phyloP scores from a whole-genome alignment of 108 stramenopile genomes.

The Chaetoceros tenuissimus region DNA sequence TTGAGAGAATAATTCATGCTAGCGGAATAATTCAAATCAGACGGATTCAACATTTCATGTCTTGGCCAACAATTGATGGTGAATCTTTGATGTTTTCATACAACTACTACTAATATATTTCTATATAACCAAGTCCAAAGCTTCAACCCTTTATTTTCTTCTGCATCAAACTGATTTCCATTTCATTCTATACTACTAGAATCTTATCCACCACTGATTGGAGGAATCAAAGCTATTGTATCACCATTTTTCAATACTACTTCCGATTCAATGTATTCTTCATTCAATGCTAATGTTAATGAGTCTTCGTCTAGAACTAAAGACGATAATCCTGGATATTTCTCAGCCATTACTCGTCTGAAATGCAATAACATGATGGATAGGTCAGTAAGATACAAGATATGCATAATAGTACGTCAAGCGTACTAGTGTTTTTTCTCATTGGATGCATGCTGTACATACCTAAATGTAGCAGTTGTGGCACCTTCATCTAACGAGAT shows the following conservation, averaged over 20 bases:
- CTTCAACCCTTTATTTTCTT: too few relatives aligned
- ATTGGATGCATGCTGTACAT: constrained; percentile 2
- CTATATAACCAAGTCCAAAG: too few relatives aligned
- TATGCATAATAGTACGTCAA: not conserved
- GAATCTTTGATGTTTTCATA: too few relatives aligned
- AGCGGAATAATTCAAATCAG: too few relatives aligned
- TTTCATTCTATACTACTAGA: too few relatives aligned
- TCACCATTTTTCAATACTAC: constrained; percentile 56
- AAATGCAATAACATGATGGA: not conserved
- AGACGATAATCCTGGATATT: constrained; percentile 45
- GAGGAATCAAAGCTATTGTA: constrained; percentile 78
- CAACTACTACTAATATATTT: too few relatives aligned
- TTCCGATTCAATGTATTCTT: constrained; percentile 68
- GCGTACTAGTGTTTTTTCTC: not conserved
- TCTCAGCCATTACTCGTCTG: constrained; percentile 38
- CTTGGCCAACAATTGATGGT: too few relatives aligned
- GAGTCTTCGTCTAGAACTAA: constrained; percentile 70
- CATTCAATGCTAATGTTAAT: constrained; percentile 76
- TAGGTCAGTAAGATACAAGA: not conserved
- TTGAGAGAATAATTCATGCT: too few relatives aligned
- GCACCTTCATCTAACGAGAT: constrained; percentile 32
- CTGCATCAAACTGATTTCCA: too few relatives aligned
- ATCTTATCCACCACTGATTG: constrained; percentile 68
- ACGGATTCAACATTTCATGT: too few relatives aligned
- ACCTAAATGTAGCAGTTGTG: constrained; percentile 37